These are phyloP conservation scores for Neopestalotiopsis sp. DNA, from an alignment of 2,329 filamentous ascomycete genomes.

Conservation along the genomic window DNA sequence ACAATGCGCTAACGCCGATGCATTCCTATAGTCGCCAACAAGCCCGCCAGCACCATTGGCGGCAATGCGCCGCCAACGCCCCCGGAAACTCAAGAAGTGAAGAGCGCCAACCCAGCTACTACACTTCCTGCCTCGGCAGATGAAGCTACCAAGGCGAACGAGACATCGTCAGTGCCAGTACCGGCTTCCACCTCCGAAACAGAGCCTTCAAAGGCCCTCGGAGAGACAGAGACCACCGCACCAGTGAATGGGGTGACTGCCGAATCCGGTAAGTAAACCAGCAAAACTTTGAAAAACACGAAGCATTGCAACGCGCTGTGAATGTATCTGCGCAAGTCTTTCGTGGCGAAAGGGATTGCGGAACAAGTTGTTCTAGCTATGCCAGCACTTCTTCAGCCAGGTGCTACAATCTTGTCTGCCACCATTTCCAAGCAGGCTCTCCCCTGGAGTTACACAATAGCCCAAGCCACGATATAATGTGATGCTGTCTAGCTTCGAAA, in stretches of 20 bases:
- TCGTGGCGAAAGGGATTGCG: background rate
- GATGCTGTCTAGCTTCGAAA: background rate
- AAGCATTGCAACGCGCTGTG: background rate
- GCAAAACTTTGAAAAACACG: background rate
- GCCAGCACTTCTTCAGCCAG: no score
- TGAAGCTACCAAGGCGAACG: constrained; percentile 27
- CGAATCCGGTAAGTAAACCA: background rate
- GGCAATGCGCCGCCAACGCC: constrained; percentile 22
- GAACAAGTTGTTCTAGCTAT: background rate
- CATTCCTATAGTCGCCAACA: constrained; percentile 14
- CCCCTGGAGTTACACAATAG: no score
- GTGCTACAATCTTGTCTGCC: no score
- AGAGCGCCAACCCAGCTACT: constrained; percentile 27
- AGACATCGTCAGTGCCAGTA: background rate
- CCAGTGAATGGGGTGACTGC: background rate
- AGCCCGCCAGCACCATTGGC: constrained; percentile 15
- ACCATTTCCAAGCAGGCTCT: no score
- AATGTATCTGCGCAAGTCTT: background rate
- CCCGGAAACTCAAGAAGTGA: constrained; percentile 26
- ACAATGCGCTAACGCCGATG: constrained; percentile 10
- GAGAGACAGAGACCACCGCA: background rate
- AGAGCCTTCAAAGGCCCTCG: constrained; percentile 15
- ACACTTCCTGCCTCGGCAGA: constrained; percentile 23
- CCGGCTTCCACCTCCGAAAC: constrained; percentile 6
- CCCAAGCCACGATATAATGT: background rate